A percentile compares a stretch with the other conserved stretches of the same genome.
Conservation (phyloP, 345 rosid genomes). For the Geranium brycei region DNA sequence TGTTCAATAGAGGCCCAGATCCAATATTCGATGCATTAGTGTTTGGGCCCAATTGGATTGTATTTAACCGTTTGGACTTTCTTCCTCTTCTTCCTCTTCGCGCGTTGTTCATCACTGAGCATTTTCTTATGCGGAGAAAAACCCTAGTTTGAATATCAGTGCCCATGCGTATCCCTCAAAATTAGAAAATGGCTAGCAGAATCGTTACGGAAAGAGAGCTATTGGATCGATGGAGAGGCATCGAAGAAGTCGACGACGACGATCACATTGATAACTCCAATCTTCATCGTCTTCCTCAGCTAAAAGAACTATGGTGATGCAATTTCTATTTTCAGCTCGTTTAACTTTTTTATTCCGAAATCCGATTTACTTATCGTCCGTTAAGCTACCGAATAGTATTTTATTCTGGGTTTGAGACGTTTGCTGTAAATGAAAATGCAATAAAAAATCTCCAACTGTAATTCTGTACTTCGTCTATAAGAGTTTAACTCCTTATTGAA, state of each 20-base stretch:
- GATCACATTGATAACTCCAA: constrained; percentile 32
- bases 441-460: too few relatives aligned
- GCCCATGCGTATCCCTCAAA: background rate
- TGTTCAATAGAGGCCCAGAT: too few relatives aligned
- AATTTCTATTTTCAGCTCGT: background rate
- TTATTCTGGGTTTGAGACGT: too few relatives aligned
- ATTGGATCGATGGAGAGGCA: constrained; percentile 57
- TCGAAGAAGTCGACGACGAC: constrained; percentile 67
- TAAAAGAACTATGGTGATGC: constrained; percentile 68
- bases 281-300: constrained; percentile 38
- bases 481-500: too few relatives aligned
- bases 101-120: background rate
- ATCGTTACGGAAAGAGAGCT: constrained; percentile 33
- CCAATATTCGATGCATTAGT: too few relatives aligned
- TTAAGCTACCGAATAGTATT: too few relatives aligned
- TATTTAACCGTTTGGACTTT: too few relatives aligned
- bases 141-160: background rate
- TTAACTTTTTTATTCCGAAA: background rate
- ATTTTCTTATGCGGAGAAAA: background rate
- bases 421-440: too few relatives aligned
- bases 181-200: constrained; percentile 24
- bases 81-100: background rate
- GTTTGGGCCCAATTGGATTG: too few relatives aligned
- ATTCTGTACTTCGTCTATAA: too few relatives aligned
- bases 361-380: background rate